These are phyloP conservation scores for Kluyveromyces sp. DNA, from an alignment of 1,139 yeast genomes.

Conservation along the genomic window DNA sequence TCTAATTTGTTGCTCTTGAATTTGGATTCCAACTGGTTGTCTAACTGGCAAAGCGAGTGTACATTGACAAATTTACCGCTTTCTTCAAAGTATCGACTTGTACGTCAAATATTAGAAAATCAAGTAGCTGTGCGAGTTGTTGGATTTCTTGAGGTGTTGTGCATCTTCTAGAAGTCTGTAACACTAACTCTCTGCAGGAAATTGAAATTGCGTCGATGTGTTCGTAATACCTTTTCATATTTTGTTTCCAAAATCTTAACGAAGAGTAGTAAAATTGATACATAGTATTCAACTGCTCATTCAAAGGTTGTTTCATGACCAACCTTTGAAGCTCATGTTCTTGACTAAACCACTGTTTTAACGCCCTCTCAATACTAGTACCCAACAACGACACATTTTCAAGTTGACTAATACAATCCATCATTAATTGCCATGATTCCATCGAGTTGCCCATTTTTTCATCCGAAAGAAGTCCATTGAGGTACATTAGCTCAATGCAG, in stretches of 20 bases:
- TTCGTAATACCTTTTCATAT: constrained; percentile 1
- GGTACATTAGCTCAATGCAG: constrained; percentile 17
- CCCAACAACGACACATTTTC: constrained; percentile 7
- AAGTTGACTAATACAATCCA: constrained; percentile 4
- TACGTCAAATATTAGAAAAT: constrained; percentile 15
- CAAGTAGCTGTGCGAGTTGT: constrained; percentile 14
- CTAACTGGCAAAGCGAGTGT: constrained; percentile 11
- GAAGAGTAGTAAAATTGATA: constrained; percentile 3
- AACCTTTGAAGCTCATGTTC: constrained; percentile 6
- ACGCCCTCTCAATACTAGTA: constrained; percentile 8
- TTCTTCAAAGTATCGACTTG: constrained; percentile 12
- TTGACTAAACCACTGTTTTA: constrained; percentile 5
- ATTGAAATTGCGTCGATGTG: constrained; percentile 1
- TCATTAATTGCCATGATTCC: constrained; percentile 10
- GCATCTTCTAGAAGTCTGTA: constrained; percentile 2
- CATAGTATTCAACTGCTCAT: constrained; percentile 4
- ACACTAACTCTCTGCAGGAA: constrained; percentile 1
- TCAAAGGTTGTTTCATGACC: constrained; percentile 2
- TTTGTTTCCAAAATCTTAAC: constrained; percentile 1
- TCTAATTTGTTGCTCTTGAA: neutral
- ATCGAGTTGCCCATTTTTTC: constrained; percentile 6
- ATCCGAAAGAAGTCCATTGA: constrained; percentile 10
- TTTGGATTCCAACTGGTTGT: constrained; percentile 9
- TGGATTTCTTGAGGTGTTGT: constrained; percentile 5
- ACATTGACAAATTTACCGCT: constrained; percentile 8